Evolutionary conservation across 805 yeast species (phyloP), one percentile per base, ranked within the genome.

Genomic region (Saccharomycopsis lassenensis): DNA sequence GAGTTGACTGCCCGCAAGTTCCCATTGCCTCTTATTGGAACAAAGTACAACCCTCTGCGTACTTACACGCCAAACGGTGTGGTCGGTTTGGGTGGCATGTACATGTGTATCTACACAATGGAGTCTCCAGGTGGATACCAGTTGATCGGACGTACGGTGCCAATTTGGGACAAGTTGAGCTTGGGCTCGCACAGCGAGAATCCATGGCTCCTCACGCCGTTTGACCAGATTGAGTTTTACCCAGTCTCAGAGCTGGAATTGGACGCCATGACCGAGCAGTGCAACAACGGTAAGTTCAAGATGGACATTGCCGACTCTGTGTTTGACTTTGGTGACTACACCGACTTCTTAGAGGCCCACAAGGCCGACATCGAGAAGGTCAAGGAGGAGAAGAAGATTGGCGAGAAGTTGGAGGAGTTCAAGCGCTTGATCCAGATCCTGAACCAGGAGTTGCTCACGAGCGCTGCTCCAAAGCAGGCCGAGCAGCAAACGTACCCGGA

Each of bases 71-170:
- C 95, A 26, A 84, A 85, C 54, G 98, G 98, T 48, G 82, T 91
- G 24, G 97, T 89, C 44, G 98, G 98, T 52, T 78, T 91, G 55
- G 98, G 98, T 45, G 97, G 98, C 49, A 85, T 81, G 83, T 91
- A 86, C 69, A 87, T 89, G 97, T 89, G 97, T 64, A 87, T 89
- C 49, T 89, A 89, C 60, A 85, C 97, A 22, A 87, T 89, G 89
- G 93, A 85, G 48, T 85, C 95, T 18, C 98, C 98, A 32, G 98
- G 98, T 61, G 98, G 98, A 22, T 89, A 89, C 61, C 97, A 89
- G 62, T 69, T 89, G 49, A 89, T 86, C 44, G 98, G 97, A 39
- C 74, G 97, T 54, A 89, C 98, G 7, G 77, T 91, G 47, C 97
- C 97, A 37, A 87, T 89, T 49, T 89, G 98, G 98, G 98, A 89